Evolutionary conservation across 1,284 basidiomycete genomes (phyloP).

Genomic region (Kalmanozyma brasiliensis): DNA sequence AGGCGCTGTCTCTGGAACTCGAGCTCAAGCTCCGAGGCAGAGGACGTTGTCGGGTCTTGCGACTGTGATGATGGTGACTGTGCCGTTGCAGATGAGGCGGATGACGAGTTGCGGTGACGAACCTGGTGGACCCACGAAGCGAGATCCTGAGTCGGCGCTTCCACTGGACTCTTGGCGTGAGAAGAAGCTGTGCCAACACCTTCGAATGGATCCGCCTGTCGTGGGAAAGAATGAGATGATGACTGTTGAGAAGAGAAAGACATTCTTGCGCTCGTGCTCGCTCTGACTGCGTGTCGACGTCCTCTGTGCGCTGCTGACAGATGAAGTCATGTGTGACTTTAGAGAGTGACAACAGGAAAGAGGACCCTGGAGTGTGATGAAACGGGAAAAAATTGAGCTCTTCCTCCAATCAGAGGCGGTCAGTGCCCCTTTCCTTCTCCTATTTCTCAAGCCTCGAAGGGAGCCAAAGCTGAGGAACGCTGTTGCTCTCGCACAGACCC

Average conservation of each 20-base stretch:
- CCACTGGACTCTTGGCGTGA: slow-evolving; percentile 9
- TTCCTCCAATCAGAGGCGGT: too few relatives aligned
- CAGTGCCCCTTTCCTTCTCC: too few relatives aligned
- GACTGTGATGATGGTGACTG: slow-evolving; percentile 3
- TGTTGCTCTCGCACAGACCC: too few relatives aligned
- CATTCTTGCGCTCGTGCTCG: slow-evolving; percentile 11
- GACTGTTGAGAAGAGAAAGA: slow-evolving; percentile 16
- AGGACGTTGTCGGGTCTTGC: slow-evolving; percentile 9
- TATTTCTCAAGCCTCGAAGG: too few relatives aligned
- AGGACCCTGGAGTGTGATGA: slow-evolving; percentile 12
- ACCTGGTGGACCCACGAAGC: slow-evolving; percentile 45
- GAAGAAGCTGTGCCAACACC: slow-evolving; percentile 9
- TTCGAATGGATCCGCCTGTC: slow-evolving; percentile 16
- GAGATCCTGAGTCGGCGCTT: slow-evolving; percentile 36
- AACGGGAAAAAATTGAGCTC: slow-evolving; percentile 9
- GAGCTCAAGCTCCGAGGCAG: slow-evolving; percentile 34
- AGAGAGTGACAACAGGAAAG: not conserved
- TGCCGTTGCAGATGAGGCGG: slow-evolving; percentile 12
- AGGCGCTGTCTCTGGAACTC: slow-evolving; percentile 41
- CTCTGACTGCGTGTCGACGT: not conserved
- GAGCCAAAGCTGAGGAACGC: too few relatives aligned
- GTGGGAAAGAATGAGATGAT: slow-evolving; percentile 12
- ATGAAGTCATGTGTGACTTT: too few relatives aligned
- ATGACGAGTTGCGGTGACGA: slow-evolving; percentile 40
- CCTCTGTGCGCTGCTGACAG: slow-evolving; percentile 2